Base-by-base conservation (phyloP, 1,284 basidiomycete genomes). In the Fomes fomentarius region DNA sequence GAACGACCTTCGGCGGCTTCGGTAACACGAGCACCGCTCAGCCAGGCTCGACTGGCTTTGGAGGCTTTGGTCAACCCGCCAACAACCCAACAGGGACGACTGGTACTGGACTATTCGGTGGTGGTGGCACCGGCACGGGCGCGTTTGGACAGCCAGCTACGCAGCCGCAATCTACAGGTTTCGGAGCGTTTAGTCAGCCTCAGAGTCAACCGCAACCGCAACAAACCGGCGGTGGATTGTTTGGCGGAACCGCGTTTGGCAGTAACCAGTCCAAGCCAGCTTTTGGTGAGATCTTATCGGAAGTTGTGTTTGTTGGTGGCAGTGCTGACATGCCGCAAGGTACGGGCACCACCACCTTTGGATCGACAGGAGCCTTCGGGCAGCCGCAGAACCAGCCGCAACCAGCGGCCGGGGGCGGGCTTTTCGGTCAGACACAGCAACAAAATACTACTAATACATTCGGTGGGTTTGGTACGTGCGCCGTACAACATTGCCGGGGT, bases 401-500 rank as follows among this genome's bases (percentile, higher is more conserved):
- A 60, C 48, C 63, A 63, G 10, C 63, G 68, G 28, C 65, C 71
- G n/a, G 59, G 17, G 60, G 73, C 58, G n/a, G n/a, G n/a, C 62
- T 74, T 15, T 84, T 84, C 56, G 82, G 82, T 24, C 74, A 66
- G 37, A 43, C 62, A 49, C 74, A 69, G 58, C 78, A 69, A 64
- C 72, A 65, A 38, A 60, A 66, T 47, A 30, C 28, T 44, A 77
- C 76, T 50, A 70, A 73, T 54, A 66, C 67, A 4, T 81, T 81
- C 62, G 75, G 78, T 69, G 45, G 56, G 60, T 41, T 15, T 30
- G 12, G 28, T 2, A 2, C 21, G 15, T 15, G 11, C n/a, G 10
- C 31, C 15, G n/a, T 38, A 14, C 17, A 24, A 21, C 26, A 5
- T 24, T 12, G 17, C 8, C 38, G 33, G 12, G 26, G 2, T 26